Conservation (phyloP, 768 basidiomycete genomes). For the Collybiopsis luxurians region DNA sequence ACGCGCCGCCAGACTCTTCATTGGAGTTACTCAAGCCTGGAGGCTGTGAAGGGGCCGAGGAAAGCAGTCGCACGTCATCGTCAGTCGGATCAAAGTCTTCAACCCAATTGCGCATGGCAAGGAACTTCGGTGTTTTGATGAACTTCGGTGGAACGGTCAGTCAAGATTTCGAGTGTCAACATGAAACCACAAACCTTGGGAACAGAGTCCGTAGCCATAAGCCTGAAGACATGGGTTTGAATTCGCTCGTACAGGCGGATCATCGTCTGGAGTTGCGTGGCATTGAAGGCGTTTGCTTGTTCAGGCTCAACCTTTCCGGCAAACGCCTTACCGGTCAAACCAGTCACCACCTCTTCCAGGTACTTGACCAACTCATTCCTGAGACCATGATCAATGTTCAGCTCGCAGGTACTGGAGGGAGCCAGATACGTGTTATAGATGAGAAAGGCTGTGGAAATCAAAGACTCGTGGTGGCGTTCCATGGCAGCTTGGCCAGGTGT, state of each 20-base stretch:
- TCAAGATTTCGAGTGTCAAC: not conserved
- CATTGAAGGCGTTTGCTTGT: constrained; percentile 82
- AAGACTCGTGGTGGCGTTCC: constrained; percentile 94
- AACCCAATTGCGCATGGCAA: constrained; percentile 74
- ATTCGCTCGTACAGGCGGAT: constrained; percentile 94
- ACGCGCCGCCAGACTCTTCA: constrained; percentile 81
- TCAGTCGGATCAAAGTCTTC: constrained; percentile 73
- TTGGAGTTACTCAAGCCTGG: constrained; percentile 61
- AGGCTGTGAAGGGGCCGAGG: constrained; percentile 57
- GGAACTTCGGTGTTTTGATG: constrained; percentile 82
- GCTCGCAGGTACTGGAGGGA: constrained; percentile 90
- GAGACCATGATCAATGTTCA: constrained; percentile 97
- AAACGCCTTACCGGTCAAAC: constrained; percentile 71
- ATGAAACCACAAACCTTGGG: constrained; percentile 65
- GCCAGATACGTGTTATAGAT: constrained; percentile 96
- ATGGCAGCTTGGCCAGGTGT: constrained; percentile 85
- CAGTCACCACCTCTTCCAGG: constrained; percentile 85
- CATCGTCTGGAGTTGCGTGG: constrained; percentile 93
- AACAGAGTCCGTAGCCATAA: constrained; percentile 99
- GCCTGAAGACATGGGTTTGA: constrained; percentile 92
- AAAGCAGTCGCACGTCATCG: constrained; percentile 54
- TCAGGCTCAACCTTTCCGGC: constrained; percentile 80
- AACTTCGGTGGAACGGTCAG: constrained; percentile 47
- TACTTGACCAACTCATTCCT: constrained; percentile 94
- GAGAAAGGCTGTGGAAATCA: constrained; percentile 91